These are phyloP conservation scores for Straminergon stramineum DNA, from an alignment of 225 moss, liverwort and hornwort species.

Conservation along the genomic window DNA sequence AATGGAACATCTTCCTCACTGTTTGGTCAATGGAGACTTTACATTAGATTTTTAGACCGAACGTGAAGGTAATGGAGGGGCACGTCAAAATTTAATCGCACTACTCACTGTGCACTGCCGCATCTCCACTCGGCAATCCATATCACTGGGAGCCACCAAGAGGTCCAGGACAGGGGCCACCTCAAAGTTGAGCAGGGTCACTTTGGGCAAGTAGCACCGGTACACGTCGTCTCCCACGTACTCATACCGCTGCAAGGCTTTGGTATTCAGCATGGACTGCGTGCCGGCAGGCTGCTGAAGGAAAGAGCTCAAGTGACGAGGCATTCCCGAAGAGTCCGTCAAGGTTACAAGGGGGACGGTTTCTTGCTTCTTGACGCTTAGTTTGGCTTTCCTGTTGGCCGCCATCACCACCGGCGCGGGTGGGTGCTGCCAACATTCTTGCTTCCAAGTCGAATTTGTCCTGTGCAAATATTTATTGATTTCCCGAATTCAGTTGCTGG, in stretches of 20 bases:
- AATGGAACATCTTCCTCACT: not conserved
- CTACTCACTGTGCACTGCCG: conserved; percentile 58
- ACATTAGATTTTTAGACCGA: not conserved
- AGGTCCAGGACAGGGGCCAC: conserved; percentile 83
- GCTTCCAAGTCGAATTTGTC: not conserved
- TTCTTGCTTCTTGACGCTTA: conserved; percentile 28
- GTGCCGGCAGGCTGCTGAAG: conserved; percentile 52
- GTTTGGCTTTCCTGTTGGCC: conserved; percentile 23
- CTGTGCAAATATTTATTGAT: not conserved
- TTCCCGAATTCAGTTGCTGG: not conserved
- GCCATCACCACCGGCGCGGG: not conserved
- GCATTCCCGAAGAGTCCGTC: conserved; percentile 37
- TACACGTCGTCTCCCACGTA: conserved; percentile 53
- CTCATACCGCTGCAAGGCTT: conserved; percentile 39
- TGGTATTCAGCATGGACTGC: conserved; percentile 52
- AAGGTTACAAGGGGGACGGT: conserved; percentile 33
- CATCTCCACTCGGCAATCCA: conserved; percentile 76
- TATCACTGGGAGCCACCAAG: conserved; percentile 55
- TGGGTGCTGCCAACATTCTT: not conserved
- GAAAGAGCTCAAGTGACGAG: conserved; percentile 48
- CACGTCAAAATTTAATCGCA: not conserved
- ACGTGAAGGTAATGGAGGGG: not conserved
- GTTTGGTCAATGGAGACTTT: not conserved
- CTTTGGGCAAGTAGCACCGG: conserved; percentile 74
- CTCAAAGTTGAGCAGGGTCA: conserved; percentile 71